Conservation (phyloP, 805 yeast species). For the Kodamaea kakaduensis region DNA sequence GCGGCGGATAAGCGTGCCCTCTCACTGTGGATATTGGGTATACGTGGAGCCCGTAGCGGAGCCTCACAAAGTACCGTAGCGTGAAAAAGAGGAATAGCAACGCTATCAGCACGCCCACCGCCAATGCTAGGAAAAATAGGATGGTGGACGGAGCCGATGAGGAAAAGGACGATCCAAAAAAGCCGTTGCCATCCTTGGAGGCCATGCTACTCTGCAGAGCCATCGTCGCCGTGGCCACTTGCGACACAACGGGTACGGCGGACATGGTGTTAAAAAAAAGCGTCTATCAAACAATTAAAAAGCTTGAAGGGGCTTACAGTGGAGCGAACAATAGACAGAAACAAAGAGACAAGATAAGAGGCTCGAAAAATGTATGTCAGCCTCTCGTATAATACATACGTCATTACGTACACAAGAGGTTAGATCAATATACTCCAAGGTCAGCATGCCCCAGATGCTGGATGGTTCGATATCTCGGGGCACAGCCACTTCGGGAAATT, state of each 20-base stretch:
- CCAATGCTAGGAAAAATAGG: conserved; percentile 58
- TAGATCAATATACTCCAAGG: too few species aligned
- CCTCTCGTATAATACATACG: too few species aligned
- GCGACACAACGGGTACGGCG: conserved; percentile 4
- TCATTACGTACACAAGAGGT: too few species aligned
- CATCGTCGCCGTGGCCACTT: conserved; percentile 4
- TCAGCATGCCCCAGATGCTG: too few species aligned
- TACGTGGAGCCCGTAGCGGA: conserved; percentile 52
- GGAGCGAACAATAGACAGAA: too few species aligned
- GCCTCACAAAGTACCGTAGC: conserved; percentile 53
- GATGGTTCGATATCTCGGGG: too few species aligned
- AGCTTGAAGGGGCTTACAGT: too few species aligned
- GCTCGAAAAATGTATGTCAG: too few species aligned
- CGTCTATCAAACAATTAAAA: too few species aligned
- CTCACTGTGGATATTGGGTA: conserved; percentile 26
- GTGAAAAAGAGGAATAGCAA: conserved; percentile 56
- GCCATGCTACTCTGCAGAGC: conserved; percentile 2
- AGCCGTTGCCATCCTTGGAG: conserved; percentile 1
- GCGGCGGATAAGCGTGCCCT: conserved; percentile 19
- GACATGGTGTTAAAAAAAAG: conserved; percentile 4
- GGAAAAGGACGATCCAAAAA: conserved; percentile 7
- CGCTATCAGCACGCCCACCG: conserved; percentile 59
- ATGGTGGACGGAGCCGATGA: conserved; percentile 52
- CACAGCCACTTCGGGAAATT: too few species aligned
- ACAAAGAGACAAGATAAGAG: too few species aligned